Conservation (phyloP, 164 flowering plant species). For the Sextonia rubra region DNA sequence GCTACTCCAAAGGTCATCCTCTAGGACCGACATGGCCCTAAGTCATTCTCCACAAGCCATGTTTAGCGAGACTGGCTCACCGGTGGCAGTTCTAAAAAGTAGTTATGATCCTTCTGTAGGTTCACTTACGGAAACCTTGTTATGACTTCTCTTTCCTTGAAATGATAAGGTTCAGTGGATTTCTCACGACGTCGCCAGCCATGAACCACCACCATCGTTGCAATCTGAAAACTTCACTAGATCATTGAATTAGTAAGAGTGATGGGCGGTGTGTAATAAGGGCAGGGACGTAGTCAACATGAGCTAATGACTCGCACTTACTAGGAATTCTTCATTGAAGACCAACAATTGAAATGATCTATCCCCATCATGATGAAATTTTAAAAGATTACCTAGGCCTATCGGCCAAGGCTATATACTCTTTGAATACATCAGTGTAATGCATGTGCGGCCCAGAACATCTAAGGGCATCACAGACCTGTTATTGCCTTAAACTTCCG, state of each 20-base stretch:
- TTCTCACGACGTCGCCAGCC: not conserved
- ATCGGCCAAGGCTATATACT: too few relatives aligned
- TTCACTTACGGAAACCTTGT: constrained; percentile 16
- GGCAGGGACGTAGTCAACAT: constrained; percentile 13
- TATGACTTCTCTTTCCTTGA: constrained; percentile 16
- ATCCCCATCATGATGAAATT: constrained; percentile 3
- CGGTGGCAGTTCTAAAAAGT: not conserved
- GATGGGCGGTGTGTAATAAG: constrained; percentile 10
- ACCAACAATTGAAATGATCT: too few relatives aligned
- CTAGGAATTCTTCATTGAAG: constrained; percentile 15
- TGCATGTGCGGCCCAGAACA: too few relatives aligned
- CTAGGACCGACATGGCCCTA: too few relatives aligned
- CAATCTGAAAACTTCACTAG: constrained; percentile 14
- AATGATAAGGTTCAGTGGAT: constrained; percentile 16
- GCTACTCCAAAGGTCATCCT: too few relatives aligned
- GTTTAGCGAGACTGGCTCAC: too few relatives aligned
- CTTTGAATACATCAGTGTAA: too few relatives aligned
- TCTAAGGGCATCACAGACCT: too few relatives aligned
- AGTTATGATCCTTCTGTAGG: constrained; percentile 7
- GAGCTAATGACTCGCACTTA: constrained; percentile 14
- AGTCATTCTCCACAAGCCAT: too few relatives aligned
- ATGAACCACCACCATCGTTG: not conserved
- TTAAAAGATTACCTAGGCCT: too few relatives aligned
- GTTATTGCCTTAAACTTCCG: constrained; percentile 21
- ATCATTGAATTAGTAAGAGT: constrained; percentile 18